Conservation (phyloP, 192 early-diverging fungal species). For the Podila epicladia region DNA sequence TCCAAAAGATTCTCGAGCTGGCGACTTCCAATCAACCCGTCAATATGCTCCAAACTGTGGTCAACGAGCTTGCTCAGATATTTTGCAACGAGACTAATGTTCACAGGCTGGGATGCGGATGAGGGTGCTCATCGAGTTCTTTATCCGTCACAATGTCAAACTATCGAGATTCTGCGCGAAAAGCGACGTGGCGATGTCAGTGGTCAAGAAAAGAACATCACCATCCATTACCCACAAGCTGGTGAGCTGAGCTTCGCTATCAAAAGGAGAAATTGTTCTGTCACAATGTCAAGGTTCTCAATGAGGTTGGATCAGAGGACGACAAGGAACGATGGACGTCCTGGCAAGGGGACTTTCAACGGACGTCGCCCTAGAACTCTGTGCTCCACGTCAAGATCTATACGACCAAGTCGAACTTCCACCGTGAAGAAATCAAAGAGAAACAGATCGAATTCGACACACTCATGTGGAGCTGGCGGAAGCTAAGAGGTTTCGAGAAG, state of each 20-base stretch:
- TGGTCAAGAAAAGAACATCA: neutral
- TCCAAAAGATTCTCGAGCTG: conserved; percentile 4
- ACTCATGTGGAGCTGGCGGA: neutral
- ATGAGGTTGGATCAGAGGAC: neutral
- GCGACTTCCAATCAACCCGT: conserved; percentile 7
- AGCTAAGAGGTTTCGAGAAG: neutral
- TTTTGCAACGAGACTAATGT: too few relatives aligned
- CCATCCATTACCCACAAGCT: neutral
- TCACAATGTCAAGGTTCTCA: neutral
- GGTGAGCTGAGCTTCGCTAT: neutral
- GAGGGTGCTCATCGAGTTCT: neutral
- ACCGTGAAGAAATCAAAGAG: neutral
- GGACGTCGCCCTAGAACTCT: neutral
- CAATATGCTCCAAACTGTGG: neutral
- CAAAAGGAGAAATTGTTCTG: neutral
- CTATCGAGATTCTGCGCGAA: neutral
- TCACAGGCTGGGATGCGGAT: too few relatives aligned
- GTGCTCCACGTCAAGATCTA: too few relatives aligned
- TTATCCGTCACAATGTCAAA: too few relatives aligned
- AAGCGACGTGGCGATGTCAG: neutral
- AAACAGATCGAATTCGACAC: neutral
- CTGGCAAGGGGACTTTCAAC: neutral
- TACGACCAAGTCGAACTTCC: too few relatives aligned
- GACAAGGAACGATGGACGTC: neutral
- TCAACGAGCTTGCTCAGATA: too few relatives aligned